phyloP scores from a whole-genome alignment of 306 rosid species.

The Lagenaria siceraria region DNA sequence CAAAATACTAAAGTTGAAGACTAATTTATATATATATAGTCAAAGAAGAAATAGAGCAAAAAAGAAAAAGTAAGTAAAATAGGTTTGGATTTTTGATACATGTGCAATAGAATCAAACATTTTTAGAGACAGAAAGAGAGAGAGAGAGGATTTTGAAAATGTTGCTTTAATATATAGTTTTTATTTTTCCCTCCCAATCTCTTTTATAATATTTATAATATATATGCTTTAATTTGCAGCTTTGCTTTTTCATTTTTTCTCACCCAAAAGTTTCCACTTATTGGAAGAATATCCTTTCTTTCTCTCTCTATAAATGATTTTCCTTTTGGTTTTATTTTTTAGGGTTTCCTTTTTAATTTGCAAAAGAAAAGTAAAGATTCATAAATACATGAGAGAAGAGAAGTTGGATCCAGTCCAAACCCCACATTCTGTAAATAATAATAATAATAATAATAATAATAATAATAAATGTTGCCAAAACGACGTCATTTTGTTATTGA shows the following conservation, averaged over 20 bases:
- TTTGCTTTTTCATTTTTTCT: slow-evolving; percentile 10
- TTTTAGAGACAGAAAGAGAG: neutral
- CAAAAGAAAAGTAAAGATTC: neutral
- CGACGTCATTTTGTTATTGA: neutral
- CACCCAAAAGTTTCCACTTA: slow-evolving; percentile 35
- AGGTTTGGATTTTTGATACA: neutral
- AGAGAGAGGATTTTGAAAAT: slow-evolving; percentile 12
- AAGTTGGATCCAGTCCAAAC: neutral
- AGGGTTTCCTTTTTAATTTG: neutral
- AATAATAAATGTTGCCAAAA: neutral
- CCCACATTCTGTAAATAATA: neutral
- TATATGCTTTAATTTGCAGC: slow-evolving; percentile 29
- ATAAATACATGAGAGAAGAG: neutral
- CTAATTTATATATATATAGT: neutral
- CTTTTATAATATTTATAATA: neutral
- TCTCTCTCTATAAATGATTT: neutral
- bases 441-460: neutral
- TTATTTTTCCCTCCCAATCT: slow-evolving; percentile 3
- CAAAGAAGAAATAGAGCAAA: neutral
- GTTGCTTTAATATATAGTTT: neutral
- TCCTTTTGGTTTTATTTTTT: neutral
- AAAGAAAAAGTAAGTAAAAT: neutral
- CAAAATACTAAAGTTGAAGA: too few species aligned
- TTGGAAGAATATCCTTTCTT: slow-evolving; percentile 32
- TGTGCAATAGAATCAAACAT: neutral